A percentile compares a stretch with the other conserved stretches of the same genome.
Evolutionary conservation across 768 basidiomycete genomes (phyloP).

Genomic region (Naematelia aurantialba): DNA sequence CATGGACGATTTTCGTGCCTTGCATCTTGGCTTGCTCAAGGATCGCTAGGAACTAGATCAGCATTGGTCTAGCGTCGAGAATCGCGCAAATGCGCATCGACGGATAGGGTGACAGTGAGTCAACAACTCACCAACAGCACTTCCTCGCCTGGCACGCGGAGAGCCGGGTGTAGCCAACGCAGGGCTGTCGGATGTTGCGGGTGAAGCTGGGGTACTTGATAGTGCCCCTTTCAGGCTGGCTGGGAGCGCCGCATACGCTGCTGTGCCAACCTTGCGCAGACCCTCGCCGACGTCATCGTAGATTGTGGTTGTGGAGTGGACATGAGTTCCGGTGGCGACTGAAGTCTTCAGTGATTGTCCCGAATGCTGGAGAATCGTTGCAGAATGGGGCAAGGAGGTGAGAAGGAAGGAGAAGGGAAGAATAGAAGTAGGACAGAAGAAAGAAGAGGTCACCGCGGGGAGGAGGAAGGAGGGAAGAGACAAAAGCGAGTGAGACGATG

Average conservation of each 20-base stretch:
- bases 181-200: neutral
- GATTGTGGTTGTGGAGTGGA: neutral
- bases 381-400: no score
- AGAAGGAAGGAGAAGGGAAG: neutral
- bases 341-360: no score
- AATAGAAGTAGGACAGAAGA: neutral
- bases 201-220: constrained; percentile 10
- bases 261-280: constrained; percentile 33
- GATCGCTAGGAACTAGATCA: neutral
- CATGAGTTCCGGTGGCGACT: no score
- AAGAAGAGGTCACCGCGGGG: no score
- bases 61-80: no score
- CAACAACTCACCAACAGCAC: neutral
- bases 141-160: neutral
- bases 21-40: constrained; percentile 25
- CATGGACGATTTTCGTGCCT: constrained; percentile 20
- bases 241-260: constrained; percentile 38
- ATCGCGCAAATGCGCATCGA: no score
- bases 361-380: no score
- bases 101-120: neutral
- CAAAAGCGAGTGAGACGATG: no score
- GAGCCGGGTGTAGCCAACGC: neutral
- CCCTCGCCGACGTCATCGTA: constrained; percentile 34
- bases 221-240: constrained; percentile 32
- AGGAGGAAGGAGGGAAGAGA: no score